Evolutionary conservation across 2,329 filamentous ascomycete species (phyloP).

Genomic region (Cytospora paraplurivora): DNA sequence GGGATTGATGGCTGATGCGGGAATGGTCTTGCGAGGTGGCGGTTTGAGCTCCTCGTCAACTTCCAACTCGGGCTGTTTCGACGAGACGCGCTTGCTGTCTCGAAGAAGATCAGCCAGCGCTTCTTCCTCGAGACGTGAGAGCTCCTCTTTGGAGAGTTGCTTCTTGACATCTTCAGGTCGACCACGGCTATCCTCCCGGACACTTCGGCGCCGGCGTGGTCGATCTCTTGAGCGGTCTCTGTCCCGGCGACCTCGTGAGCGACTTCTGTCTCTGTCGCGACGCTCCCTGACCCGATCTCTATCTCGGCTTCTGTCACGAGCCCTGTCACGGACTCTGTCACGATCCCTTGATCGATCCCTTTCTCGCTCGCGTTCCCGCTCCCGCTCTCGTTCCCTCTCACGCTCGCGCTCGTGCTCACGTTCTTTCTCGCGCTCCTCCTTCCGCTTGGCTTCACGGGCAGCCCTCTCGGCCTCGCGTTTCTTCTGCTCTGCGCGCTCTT

Average conservation of each 20-base stretch:
- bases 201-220: slow-evolving; percentile 39
- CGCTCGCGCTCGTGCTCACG: slow-evolving; percentile 54
- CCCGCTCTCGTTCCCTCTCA: slow-evolving; percentile 51
- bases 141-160: slow-evolving; percentile 59
- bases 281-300: slow-evolving; percentile 34
- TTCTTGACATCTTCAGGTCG: slow-evolving; percentile 53
- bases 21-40: slow-evolving; percentile 53
- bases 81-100: slow-evolving; percentile 56
- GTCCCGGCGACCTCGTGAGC: slow-evolving; percentile 31
- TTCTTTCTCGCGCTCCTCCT: slow-evolving; percentile 42
- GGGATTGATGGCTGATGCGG: slow-evolving; percentile 61
- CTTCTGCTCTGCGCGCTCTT: slow-evolving; percentile 45
- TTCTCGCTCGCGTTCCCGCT: slow-evolving; percentile 47
- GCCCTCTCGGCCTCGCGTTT: slow-evolving; percentile 40
- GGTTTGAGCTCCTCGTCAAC: slow-evolving; percentile 58
- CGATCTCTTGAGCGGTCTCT: slow-evolving; percentile 36
- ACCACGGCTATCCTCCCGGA: slow-evolving; percentile 40
- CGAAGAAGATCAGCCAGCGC: slow-evolving; percentile 60
- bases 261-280: slow-evolving; percentile 35
- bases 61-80: slow-evolving; percentile 57
- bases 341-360: slow-evolving; percentile 42
- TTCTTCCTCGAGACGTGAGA: slow-evolving; percentile 59
- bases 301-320: slow-evolving; percentile 40
- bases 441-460: slow-evolving; percentile 38
- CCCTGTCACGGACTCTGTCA: slow-evolving; percentile 41